Base-by-base conservation (phyloP, 495 filamentous ascomycete genomes). In the Tuber indicum region DNA sequence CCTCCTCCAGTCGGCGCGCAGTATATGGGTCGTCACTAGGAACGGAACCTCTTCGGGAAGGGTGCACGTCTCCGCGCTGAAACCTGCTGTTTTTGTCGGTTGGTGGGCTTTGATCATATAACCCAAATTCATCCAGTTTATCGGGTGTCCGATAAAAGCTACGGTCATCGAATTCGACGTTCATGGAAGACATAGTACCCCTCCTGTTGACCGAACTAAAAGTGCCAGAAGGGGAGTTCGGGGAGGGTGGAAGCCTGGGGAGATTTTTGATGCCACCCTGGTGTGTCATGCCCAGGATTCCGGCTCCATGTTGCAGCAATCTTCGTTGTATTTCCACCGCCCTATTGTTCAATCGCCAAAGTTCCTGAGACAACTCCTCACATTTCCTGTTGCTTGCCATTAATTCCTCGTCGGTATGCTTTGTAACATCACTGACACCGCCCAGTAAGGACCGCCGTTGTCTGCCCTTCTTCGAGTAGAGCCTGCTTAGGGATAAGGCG, bases 251-350 rank as follows among this genome's bases (percentile, higher is more conserved):
- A 69, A 62, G 73, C 58, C 41, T 71, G n/a, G 78, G 78, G 9
- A 79, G 72, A 26, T 66, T 78, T 58, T 70, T 76, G 42, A 76
- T 74, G 23, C 74, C 72, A 44, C 75, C 76, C 70, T 77, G 79
- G 82, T 98, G 94, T 23, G 93, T 94, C 87, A 96, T 88, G 81
- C 97, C 93, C 79, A 98, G 85, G 44, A 98, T 92, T 49, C 92
- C 96, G 44, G 96, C 94, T 0, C 94, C 97, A 84, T 99, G 96
- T 82, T 94, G 89, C n/a, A 98, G 84, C 75, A 98, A 84, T 69
- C 89, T 87, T 76, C 86, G 89, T 73, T 95, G 91, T 23, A 93
- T 88, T 69, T 91, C 89, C 81, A 93, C 89, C 46, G 89, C 85
- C 72, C 92, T 87, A 76, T 91, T 90, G 83, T 97, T 92, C 74